Evolutionary conservation across 768 basidiomycete genomes (phyloP).

Genomic region (Mycena leptocephala): DNA sequence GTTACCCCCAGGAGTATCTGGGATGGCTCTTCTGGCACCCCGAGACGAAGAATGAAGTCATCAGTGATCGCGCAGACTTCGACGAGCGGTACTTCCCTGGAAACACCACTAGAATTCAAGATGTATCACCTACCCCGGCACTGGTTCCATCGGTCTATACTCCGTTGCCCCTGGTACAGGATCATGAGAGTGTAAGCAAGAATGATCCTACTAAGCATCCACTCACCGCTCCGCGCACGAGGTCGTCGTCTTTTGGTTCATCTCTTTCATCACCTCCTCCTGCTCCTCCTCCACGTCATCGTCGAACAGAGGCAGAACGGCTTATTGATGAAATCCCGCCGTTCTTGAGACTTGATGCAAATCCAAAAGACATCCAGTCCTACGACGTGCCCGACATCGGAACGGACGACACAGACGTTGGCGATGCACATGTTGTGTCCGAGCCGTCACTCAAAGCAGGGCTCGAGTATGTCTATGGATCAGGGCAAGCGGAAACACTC

Average conservation of each 20-base stretch:
- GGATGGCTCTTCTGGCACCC: slow-evolving; percentile 56
- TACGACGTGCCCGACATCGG: background rate
- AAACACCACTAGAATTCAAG: background rate
- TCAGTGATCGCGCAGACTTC: slow-evolving; percentile 49
- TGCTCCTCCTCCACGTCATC: background rate
- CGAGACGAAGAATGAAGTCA: slow-evolving; percentile 42
- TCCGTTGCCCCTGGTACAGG: background rate
- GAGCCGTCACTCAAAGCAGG: background rate
- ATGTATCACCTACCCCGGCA: background rate
- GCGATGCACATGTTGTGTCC: background rate
- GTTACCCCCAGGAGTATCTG: slow-evolving; percentile 50
- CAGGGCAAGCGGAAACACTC: background rate
- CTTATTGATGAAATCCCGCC: background rate
- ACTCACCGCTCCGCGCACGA: too few relatives aligned
- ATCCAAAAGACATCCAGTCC: background rate
- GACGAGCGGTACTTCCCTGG: slow-evolving; percentile 51
- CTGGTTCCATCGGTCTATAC: background rate
- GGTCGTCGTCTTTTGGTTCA: too few relatives aligned
- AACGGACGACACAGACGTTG: background rate
- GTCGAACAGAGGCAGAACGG: background rate
- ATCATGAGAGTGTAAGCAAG: background rate
- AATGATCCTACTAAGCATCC: too few relatives aligned
- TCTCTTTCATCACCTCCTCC: too few relatives aligned
- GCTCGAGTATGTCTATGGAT: background rate
- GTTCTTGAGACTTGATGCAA: background rate